Base-by-base conservation (phyloP, 1,284 basidiomycete genomes). In the Fistulina hepatica region DNA sequence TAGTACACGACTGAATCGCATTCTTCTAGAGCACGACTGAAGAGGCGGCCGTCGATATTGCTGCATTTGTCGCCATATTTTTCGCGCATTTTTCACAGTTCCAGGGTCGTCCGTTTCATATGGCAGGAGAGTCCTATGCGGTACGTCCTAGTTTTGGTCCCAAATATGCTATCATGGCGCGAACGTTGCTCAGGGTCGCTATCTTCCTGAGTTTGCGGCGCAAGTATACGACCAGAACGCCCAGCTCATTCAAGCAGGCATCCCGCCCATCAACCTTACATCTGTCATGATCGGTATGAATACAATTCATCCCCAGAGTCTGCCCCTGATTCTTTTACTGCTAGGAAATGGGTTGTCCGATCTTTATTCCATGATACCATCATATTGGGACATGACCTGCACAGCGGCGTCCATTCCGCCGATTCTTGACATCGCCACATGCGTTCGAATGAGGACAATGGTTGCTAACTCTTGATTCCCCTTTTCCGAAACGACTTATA, bases 151-250 rank as follows among this genome's bases (percentile, higher is more conserved):
- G 21, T 11, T 3, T 21, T 17, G 8, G n/a, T n/a, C 11, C 2
- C 13, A 12, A 24, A 17, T 4, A 31, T 26, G n/a, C 31, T 36
- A 17, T 37, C 23, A 21, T 31, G n/a, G 8, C 12, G 30, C 11
- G 5, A 23, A 38, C 8, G 24, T 13, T 19, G 17, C 2, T 12
- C 42, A 81, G 76, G 88, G 89, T 3, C 75, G 85, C 16, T 91
- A 89, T 56, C 65, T 92, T 6, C 90, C 89, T 0, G 62, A 89
- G 5, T 92, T 88, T 46, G 90, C 88, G 0, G 65, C 81, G 2
- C 73, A 76, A 12, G 73, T 93, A 0, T 76, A 81, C 31, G 88
- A 92, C 56, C 78, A 84, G 45, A 92, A 93, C 53, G 59, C 67
- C 5, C 53, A 56, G 20, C 62, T 83, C 10, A 55, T 67, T 9